Evolutionary conservation across 73 alveolate species (phyloP), one percentile per base, ranked within the genome.

Genomic region (Paramecium tetraurelia): DNA sequence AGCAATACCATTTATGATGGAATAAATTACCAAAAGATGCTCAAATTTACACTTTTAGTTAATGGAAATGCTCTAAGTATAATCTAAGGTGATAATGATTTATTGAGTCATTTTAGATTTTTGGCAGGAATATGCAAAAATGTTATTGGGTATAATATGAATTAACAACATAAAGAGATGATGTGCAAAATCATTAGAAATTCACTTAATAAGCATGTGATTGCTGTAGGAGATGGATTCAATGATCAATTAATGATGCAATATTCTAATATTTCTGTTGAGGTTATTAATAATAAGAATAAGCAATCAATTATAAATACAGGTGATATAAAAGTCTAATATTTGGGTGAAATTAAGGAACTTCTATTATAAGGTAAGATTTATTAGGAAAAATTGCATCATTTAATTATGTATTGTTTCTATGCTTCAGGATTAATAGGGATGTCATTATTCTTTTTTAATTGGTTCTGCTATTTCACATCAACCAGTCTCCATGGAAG

Each of bases 151-250:
- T 89, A 71, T 41, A 89, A 89, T 46, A 43, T 89, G 92, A 89
- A 46, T 21, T 85, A 69, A 38, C 9, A 89, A 41, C 75, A 44
- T 20, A 89, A 89, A 70, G 94, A 83, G 57, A 35, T 46, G 14
- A n/a, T 89, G 35, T 43, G 80, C 16, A 44, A 21, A 29, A 83
- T 53, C 3, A 59, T 89, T 14, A 44, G 87, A 59, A 44, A 89
- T 4, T 89, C 27, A 7, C 24, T 89, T 18, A 71, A 89, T n/a
- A 84, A 84, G 0, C 18, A 53, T 7, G 90, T 89, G 4, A 38
- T 77, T 21, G 94, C 94, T 22, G 29, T 89, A 4, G 94, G 94
- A 22, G 94, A 89, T 89, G 94, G 94, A 20, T 89, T 41, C 29
- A 89, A 89, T 77, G 94, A 89, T 69, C 57, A 88, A 22, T 63